Base-by-base conservation (phyloP, 2,329 filamentous ascomycete genomes). In the Pseudocercospora macadamiae region DNA sequence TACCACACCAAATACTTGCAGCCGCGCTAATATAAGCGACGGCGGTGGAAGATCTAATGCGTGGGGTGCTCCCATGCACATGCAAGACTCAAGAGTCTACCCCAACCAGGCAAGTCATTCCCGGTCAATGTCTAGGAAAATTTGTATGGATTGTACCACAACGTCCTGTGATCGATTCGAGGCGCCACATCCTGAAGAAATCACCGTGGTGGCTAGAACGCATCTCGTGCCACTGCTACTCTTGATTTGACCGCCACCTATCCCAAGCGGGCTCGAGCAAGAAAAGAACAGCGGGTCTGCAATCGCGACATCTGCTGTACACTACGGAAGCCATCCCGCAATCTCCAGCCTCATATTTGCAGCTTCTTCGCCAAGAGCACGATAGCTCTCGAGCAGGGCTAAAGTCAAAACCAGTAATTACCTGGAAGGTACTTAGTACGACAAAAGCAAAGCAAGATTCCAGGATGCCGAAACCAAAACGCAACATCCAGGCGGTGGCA, bases 401-500 rank as follows among this genome's bases (percentile, higher is more conserved):
- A 42, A 42, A 42, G 18, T 21, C 37, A 42, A 42, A 19, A 16
- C 10, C 37, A 21, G 23, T 19, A 12, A 19, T 10, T 3, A 42
- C 37, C 23, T 42, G 9, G 18, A 14, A 28, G 23, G 19, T 19
- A 47, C 19, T 28, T 7, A 47, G 23, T 4, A 14, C 19, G 16
- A 23, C 44, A 47, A 23, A 42, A 39, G 12, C 18, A 39, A 19
- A 39, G 23, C n/a, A 19, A 4, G 14, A 14, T 7, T 32, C 30
- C 44, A 63, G 16, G 42, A 93, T 93, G 89, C 85, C 81, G 23
- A 87, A 86, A 60, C 86, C 89, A 58, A 93, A 92, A 77, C 87
- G 91, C 66, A 88, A 86, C 67, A 79, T 95, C 55, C 84, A 89
- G 57, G 90, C 90, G 18, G 90, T 90, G 14, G 89, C 89, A 48